Evolutionary conservation across 1,139 yeast species (phyloP), one percentile per base, ranked within the genome.

Genomic region (Kluyveromyces sp.): DNA sequence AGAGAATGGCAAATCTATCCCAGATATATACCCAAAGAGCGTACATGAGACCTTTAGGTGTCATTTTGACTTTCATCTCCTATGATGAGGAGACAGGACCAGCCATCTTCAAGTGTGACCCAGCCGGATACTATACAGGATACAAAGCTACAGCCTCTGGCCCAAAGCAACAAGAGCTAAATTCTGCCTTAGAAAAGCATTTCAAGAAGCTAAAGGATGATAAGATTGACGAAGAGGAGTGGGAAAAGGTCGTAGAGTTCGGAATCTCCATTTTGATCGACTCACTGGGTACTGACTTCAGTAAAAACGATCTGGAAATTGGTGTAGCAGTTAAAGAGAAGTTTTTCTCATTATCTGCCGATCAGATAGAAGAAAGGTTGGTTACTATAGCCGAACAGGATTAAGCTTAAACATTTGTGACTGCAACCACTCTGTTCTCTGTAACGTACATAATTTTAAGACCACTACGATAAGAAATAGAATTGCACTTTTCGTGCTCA

Each of bases 1-100:
- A 89, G 70, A 77, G 96, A 62, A 83, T 92, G 83, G 98, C 97
- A 47, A 92, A 92, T 62, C 69, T 88, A 58, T 84, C 95, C 40
- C 98, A 92, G 70, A 78, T 92, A 52, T 92, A 88, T 66, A 92
- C 98, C 37, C 98, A 92, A 68, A 77, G 97, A 62, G 98, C 98
- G n/a, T 92, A 92, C 66, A 92, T 92, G 97, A 79, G 98, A 66
- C 98, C 98, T 22, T 73, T 89, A 53, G 96, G 96, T 33, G 96
- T 88, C 45, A 87, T 95, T 25, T 74, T 88, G 59, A 88, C 96
- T 18, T 83, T 92, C 59, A 76, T 89, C 49, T 80, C 94, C 40
- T 81, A 83, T 46, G 97, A 89, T 64, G 95, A 85, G 59, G 92
- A 82, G 62, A 66, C 71, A 49, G 98, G 97, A 0, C 96, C 98